phyloP scores from a whole-genome alignment of 495 filamentous ascomycete species.

The Hypoxylon trugodes region DNA sequence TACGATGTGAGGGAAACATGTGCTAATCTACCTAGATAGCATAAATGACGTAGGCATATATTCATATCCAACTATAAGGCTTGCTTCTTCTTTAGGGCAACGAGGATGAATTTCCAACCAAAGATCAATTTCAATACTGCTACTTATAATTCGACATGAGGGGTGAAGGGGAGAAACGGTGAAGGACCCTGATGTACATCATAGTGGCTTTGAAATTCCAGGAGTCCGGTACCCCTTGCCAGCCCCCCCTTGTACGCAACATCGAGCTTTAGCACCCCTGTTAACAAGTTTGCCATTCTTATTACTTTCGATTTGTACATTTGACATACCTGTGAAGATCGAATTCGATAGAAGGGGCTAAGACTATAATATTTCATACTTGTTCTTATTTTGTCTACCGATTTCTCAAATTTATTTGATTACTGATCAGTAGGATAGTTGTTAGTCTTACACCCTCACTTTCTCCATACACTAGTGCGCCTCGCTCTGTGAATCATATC shows the following conservation, averaged over 20 bases:
- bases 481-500: slow-evolving; percentile 8
- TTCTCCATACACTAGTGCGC: neutral
- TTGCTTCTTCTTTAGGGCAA: too few species aligned
- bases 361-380: neutral
- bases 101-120: too few species aligned
- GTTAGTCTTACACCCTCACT: slow-evolving; percentile 21
- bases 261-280: slow-evolving; percentile 6
- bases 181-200: neutral
- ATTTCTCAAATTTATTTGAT: slow-evolving; percentile 24
- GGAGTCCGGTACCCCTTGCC: slow-evolving; percentile 33
- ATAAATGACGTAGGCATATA: slow-evolving; percentile 2
- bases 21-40: neutral
- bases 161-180: neutral
- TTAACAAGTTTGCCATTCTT: neutral
- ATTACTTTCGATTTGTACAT: slow-evolving; percentile 4
- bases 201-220: slow-evolving; percentile 19
- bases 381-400: neutral
- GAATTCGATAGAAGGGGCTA: neutral
- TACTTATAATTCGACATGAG: neutral
- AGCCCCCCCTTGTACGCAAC: neutral
- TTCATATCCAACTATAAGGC: too few species aligned
- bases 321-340: neutral
- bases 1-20: too few species aligned
- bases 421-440: slow-evolving; percentile 36
- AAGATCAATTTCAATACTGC: too few species aligned